These are phyloP conservation scores for Uncinocarpus reesii DNA, from an alignment of 2,329 filamentous ascomycete genomes.

Conservation along the genomic window DNA sequence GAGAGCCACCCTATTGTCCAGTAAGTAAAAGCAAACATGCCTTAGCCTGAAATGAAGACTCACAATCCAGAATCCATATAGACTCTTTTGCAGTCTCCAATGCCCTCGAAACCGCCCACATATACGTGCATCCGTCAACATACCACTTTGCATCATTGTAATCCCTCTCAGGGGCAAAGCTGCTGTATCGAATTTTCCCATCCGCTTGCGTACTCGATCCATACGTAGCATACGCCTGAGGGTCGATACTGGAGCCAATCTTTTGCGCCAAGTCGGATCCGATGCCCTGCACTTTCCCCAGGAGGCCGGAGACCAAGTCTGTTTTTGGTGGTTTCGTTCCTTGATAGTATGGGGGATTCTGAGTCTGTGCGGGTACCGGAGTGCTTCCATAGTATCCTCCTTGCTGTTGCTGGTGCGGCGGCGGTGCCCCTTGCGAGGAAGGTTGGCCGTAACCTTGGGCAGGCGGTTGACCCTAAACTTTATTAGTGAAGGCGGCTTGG, in stretches of 20 bases:
- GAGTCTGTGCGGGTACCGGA: constrained; percentile 22
- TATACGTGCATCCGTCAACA: constrained; percentile 89
- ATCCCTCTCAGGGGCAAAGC: constrained; percentile 77
- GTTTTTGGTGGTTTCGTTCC: constrained; percentile 28
- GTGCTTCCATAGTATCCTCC: constrained; percentile 18
- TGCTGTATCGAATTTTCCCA: constrained; percentile 69
- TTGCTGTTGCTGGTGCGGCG: constrained; percentile 10
- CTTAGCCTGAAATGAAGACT: constrained; percentile 25
- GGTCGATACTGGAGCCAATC: constrained; percentile 38
- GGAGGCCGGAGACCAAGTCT: constrained; percentile 38
- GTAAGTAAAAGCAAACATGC: constrained; percentile 38
- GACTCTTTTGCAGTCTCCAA: constrained; percentile 83
- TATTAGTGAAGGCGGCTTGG: constrained; percentile 12
- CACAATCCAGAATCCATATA: constrained; percentile 92
- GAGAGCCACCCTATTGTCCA: constrained; percentile 87
- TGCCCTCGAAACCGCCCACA: constrained; percentile 83
- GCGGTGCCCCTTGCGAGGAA: constrained; percentile 3
- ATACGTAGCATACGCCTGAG: constrained; percentile 40
- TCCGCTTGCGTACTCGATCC: constrained; percentile 47
- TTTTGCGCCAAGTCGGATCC: constrained; percentile 44
- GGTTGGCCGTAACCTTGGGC: constrained; percentile 16
- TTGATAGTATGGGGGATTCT: constrained; percentile 24
- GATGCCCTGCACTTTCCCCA: constrained; percentile 47
- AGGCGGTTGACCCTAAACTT: constrained; percentile 14
- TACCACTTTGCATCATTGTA: constrained; percentile 94